phyloP scores from a whole-genome alignment of 2,329 filamentous ascomycete genomes.

The Penicillium sp. region DNA sequence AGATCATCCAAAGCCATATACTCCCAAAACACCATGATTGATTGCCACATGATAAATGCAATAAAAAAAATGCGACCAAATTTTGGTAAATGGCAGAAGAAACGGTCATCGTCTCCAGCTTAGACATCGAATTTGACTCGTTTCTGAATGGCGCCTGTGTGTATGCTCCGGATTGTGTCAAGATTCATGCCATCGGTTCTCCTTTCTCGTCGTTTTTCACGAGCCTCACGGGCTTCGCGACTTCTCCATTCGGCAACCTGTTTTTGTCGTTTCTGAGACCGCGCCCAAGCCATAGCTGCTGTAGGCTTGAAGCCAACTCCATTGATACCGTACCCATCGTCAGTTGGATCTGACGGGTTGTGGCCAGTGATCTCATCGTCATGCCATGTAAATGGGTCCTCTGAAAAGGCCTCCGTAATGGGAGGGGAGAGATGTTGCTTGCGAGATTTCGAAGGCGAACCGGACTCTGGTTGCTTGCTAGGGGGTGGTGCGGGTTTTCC shows the following conservation, averaged over 20 bases:
- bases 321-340: slow-evolving; percentile 68
- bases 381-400: slow-evolving; percentile 56
- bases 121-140: slow-evolving; percentile 47
- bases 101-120: neutral
- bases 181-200: slow-evolving; percentile 40
- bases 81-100: neutral
- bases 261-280: slow-evolving; percentile 60
- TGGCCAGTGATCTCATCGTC: slow-evolving; percentile 67
- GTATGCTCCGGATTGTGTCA: slow-evolving; percentile 32
- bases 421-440: slow-evolving; percentile 40
- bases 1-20: neutral
- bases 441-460: slow-evolving; percentile 28
- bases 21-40: neutral
- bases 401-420: slow-evolving; percentile 25
- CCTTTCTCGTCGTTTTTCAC: slow-evolving; percentile 60
- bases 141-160: slow-evolving; percentile 40
- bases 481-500: slow-evolving; percentile 23
- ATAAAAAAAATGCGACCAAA: slow-evolving; percentile 4
- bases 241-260: slow-evolving; percentile 64
- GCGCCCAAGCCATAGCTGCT: slow-evolving; percentile 60
- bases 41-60: slow-evolving; percentile 1
- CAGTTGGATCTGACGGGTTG: slow-evolving; percentile 58
- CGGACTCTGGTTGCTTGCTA: slow-evolving; percentile 28
- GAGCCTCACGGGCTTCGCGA: slow-evolving; percentile 62
- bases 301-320: slow-evolving; percentile 67